Evolutionary conservation across 495 filamentous ascomycete genomes (phyloP).

Genomic region (Penicillium cataractarum): DNA sequence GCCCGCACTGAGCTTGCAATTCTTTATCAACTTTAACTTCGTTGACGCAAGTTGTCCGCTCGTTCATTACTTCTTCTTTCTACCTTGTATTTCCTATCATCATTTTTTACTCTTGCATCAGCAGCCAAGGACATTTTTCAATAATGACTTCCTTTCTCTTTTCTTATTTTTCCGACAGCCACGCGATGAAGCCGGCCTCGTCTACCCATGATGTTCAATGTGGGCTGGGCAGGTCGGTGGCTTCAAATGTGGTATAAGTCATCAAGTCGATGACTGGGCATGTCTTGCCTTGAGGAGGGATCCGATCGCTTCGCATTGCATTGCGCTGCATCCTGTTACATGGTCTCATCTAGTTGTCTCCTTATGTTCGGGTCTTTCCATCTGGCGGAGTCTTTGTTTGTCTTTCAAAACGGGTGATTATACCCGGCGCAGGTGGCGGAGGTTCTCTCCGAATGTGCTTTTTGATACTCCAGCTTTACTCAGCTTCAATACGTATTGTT

Average conservation of each 20-base stretch:
- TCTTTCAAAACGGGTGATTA: conserved; percentile 7
- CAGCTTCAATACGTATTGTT: not conserved
- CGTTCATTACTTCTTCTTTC: conserved; percentile 19
- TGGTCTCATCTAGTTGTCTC: conserved; percentile 23
- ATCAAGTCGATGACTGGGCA: not conserved
- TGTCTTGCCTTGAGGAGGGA: not conserved
- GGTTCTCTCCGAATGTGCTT: conserved; percentile 11
- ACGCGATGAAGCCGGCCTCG: conserved; percentile 4
- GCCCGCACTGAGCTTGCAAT: conserved; percentile 8
- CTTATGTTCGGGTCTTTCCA: conserved; percentile 7
- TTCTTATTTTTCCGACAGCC: conserved; percentile 5
- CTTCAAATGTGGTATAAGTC: conserved; percentile 5
- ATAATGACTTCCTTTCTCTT: conserved; percentile 5
- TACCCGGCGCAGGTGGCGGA: conserved; percentile 24
- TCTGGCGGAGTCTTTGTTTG: conserved; percentile 13
- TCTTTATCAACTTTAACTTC: conserved; percentile 16
- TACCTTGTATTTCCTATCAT: conserved; percentile 26
- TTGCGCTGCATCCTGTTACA: conserved; percentile 18
- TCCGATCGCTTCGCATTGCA: conserved; percentile 2
- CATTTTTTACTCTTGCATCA: conserved; percentile 9
- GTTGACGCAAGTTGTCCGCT: conserved; percentile 26
- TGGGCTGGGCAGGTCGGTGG: not conserved
- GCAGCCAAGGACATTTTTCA: conserved; percentile 9
- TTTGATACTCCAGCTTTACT: conserved; percentile 15
- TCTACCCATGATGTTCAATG: not conserved